Base-by-base conservation (phyloP, 495 filamentous ascomycete genomes). In the Rhypophila decipiens region DNA sequence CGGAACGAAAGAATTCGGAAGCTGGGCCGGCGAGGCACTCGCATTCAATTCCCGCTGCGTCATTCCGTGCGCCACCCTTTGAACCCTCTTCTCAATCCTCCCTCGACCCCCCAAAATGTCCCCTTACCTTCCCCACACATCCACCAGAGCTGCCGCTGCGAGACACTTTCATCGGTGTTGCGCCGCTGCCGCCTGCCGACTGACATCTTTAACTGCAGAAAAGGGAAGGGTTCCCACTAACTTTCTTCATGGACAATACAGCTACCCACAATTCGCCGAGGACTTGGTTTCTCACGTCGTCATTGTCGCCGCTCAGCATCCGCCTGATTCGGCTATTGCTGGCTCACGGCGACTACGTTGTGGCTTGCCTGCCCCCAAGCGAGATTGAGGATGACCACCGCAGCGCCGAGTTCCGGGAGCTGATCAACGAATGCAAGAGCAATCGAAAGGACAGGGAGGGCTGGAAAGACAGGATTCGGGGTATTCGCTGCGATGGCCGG, bases 221-320 rank as follows among this genome's bases (percentile, higher is more conserved):
- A 37, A 37, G 22, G 13, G 21, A 37, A 23, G 36, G 13, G 27
- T 38, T 5, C 35, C 15, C 18, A 55, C 52, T 42, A 42, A 46
- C 37, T 37, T 50, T n/a, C n/a, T 63, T 70, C 61, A 72, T 67
- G 61, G 64, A 60, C 56, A 53, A 58, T 51, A 55, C 62, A 75
- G 72, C 72, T 47, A 74, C 74, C 21, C 76, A 80, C 56, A 80
- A 80, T 56, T 80, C 76, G 33, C 75, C 76, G 47, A 66, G 76
- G 49, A 85, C 88, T 63, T 97, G 93, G 90, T 84, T 96, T 59
- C 74, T 97, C 47, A 95, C 90, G 21, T 84, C 86, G 39, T 83
- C 85, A 17, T 74, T 87, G 52, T 86, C 86, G 42, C 88, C 90
- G n/a, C 77, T 95, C 56, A 82, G 76, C 31, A 69, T 83, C 40